These are phyloP conservation scores for Bryoglossum gracile DNA, from an alignment of 495 filamentous ascomycete genomes.

Conservation along the genomic window DNA sequence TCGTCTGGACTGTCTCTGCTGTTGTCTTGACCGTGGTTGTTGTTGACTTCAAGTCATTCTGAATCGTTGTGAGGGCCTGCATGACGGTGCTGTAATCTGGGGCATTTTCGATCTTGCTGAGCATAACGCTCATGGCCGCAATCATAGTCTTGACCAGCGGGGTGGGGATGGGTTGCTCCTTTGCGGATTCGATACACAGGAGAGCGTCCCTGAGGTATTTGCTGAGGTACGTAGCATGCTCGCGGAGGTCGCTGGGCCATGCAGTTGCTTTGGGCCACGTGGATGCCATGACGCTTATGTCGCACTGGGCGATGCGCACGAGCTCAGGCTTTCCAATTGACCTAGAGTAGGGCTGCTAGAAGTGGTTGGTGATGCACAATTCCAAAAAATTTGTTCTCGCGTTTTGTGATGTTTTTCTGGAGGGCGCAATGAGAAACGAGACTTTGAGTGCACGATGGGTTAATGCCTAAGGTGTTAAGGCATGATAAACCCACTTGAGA, in stretches of 20 bases:
- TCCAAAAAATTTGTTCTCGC: slow-evolving; percentile 12
- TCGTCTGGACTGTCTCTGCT: slow-evolving; percentile 4
- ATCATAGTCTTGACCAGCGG: slow-evolving; percentile 8
- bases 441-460: too few relatives aligned
- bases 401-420: slow-evolving; percentile 2
- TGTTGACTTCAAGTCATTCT: slow-evolving; percentile 4
- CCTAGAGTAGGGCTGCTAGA: background rate
- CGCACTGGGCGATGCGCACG: background rate
- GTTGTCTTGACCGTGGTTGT: background rate
- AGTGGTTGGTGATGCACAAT: slow-evolving; percentile 5
- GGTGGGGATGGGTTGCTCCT: background rate
- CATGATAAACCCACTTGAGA: too few relatives aligned
- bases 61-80: slow-evolving; percentile 5
- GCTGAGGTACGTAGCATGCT: slow-evolving; percentile 6
- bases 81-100: background rate
- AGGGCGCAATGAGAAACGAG: too few relatives aligned
- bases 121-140: slow-evolving; percentile 5
- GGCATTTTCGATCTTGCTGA: slow-evolving; percentile 3
- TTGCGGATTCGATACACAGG: slow-evolving; percentile 1
- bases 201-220: slow-evolving; percentile 7
- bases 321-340: background rate
- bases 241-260: background rate
- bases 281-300: slow-evolving; percentile 10
- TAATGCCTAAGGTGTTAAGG: too few relatives aligned
- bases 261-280: slow-evolving; percentile 2